Conservation (phyloP, 371 early-diverging fungal species). For the Mortierella sp. region DNA sequence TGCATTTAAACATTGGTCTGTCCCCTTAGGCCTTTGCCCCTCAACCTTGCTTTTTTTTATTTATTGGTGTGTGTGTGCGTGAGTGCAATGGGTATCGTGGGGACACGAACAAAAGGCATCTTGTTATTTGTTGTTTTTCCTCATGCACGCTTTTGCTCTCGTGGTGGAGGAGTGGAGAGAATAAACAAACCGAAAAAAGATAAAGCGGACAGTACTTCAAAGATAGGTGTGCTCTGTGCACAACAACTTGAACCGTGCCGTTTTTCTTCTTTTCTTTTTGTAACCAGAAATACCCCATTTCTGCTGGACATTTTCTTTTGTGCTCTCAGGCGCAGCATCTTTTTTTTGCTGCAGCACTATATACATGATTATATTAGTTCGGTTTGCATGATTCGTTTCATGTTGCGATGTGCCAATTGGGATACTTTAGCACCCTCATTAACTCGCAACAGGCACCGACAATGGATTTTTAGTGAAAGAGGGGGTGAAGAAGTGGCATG, state of each 20-base stretch:
- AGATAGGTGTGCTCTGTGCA: slow-evolving; percentile 12
- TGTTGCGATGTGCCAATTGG: slow-evolving; percentile 3
- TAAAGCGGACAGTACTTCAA: not conserved
- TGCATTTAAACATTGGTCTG: slow-evolving; percentile 4
- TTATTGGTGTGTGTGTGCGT: not conserved
- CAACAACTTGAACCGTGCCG: not conserved
- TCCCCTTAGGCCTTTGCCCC: slow-evolving; percentile 2
- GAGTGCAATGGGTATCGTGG: not conserved
- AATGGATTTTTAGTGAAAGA: not conserved
- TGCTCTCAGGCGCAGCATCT: slow-evolving; percentile 8
- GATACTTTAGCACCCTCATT: not conserved
- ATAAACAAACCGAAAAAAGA: not conserved
- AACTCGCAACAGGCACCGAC: not conserved
- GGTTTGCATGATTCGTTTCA: slow-evolving; percentile 29
- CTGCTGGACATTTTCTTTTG: not conserved
- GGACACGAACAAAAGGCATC: not conserved
- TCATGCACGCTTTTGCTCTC: not conserved
- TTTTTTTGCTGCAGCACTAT: not conserved
- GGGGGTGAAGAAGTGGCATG: not conserved
- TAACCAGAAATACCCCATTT: not conserved
- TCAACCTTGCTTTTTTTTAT: slow-evolving; percentile 3
- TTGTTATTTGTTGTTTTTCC: not conserved
- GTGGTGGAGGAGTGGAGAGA: not conserved
- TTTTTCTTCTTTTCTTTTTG: not conserved
- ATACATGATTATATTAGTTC: not conserved